phyloP scores from a whole-genome alignment of 116 monocot genomes.

The Papilionanthe hybrid region DNA sequence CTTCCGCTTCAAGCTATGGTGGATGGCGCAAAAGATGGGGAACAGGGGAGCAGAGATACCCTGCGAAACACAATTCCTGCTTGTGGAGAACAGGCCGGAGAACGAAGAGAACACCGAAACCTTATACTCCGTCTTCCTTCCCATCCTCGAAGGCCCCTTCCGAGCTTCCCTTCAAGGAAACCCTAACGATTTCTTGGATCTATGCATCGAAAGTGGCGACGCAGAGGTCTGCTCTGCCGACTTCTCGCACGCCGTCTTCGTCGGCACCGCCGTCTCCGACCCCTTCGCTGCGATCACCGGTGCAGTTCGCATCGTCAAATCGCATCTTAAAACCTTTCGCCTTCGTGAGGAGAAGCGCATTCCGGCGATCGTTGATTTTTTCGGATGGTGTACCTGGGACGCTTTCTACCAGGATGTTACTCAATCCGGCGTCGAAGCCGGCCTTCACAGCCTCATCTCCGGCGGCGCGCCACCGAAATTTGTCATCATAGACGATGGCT shows the following conservation, averaged over 20 bases:
- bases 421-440: slow-evolving; percentile 81
- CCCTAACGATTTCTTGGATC: slow-evolving; percentile 44
- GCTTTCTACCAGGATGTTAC: slow-evolving; percentile 90
- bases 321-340: slow-evolving; percentile 65
- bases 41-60: slow-evolving; percentile 54
- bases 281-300: slow-evolving; percentile 70
- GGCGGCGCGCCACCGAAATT: slow-evolving; percentile 78
- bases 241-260: slow-evolving; percentile 52
- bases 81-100: slow-evolving; percentile 39
- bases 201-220: slow-evolving; percentile 85
- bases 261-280: slow-evolving; percentile 54
- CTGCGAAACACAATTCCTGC: slow-evolving; percentile 79
- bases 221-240: slow-evolving; percentile 12
- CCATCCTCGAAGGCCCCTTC: slow-evolving; percentile 64
- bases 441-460: slow-evolving; percentile 44
- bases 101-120: not conserved
- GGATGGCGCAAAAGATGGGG: slow-evolving; percentile 95
- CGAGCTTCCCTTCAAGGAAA: slow-evolving; percentile 67
- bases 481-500: slow-evolving; percentile 94
- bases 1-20: slow-evolving; percentile 92
- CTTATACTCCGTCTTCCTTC: slow-evolving; percentile 59
- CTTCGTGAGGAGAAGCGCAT: slow-evolving; percentile 54
- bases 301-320: slow-evolving; percentile 52
- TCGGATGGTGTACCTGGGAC: slow-evolving; percentile 98
- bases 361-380: slow-evolving; percentile 70